Evolutionary conservation across 1,139 yeast genomes (phyloP), one percentile per base, ranked within the genome.

Genomic region (Sugiyamaella castrensis): DNA sequence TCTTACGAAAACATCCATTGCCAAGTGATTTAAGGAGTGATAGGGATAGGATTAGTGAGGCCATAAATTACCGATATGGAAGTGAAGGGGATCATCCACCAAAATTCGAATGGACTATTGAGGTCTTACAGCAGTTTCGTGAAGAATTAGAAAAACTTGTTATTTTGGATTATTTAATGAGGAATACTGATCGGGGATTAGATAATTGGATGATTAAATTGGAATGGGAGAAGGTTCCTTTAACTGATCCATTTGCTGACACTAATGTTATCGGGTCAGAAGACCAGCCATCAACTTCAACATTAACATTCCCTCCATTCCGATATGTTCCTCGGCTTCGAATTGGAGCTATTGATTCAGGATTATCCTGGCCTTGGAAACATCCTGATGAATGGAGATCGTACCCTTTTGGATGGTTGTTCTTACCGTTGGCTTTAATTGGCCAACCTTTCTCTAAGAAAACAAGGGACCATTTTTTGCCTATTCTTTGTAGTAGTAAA

Each of bases 321-420:
- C 61, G 56, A 32, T 40, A 38, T n/a, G 57, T 55, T 27, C 84
- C 85, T 0, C 53, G 52, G 0, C 56, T 84, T n/a, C 73, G 70
- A 46, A 72, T 84, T 16, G 89, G 88, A 2, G 92, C 92, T 0
- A 84, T 84, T 45, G 92, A 84, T 60, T 82, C 87, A 2, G 91
- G 91, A 0, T 70, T 84, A 29, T 77, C 91, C 0, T 84, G 82
- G 58, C 92, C 92, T 4, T 84, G 91, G 91, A 84, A 84, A 58
- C 87, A 83, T 56, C 92, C 92, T 0, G 87, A 84, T 63, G 89
- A 83, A 60, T 84, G 91, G 89, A 68, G 92, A 48, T 81, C 87
- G 1, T 84, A 82, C 57, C 92, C 92, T 0, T 84, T 78, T 66
- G 92, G 92, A 0, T 84, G 92, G 92, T 67, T 84, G 28, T 83